phyloP scores from a whole-genome alignment of 768 basidiomycete species.

The Suillus subalutaceus region DNA sequence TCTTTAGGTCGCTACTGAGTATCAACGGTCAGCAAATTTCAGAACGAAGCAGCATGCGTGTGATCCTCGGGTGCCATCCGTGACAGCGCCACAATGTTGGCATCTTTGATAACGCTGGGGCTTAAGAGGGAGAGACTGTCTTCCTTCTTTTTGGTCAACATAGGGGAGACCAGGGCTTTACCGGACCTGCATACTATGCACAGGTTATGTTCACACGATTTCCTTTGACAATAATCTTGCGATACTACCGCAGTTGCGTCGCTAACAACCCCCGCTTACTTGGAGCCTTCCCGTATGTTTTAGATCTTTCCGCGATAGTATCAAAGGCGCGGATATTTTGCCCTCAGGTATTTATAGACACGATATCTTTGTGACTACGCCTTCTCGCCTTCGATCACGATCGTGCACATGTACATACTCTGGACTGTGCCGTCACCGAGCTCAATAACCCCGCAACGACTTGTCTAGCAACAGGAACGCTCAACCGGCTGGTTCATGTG shows the following conservation, averaged over 20 bases:
- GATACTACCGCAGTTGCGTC: background rate
- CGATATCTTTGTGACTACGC: background rate
- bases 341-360: background rate
- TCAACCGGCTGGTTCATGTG: background rate
- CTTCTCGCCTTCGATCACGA: background rate
- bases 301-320: background rate
- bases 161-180: background rate
- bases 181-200: background rate
- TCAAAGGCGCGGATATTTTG: background rate
- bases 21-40: background rate
- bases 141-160: background rate
- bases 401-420: background rate
- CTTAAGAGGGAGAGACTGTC: background rate
- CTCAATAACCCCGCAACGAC: background rate
- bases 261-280: background rate
- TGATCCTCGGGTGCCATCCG: background rate
- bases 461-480: constrained; percentile 3
- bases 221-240: background rate
- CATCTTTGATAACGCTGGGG: background rate
- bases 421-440: background rate
- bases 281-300: background rate
- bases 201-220: background rate
- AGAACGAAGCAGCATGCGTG: background rate
- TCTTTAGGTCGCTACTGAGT: background rate
- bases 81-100: constrained; percentile 1